Evolutionary conservation across 1,284 basidiomycete genomes (phyloP).

Genomic region (Chiua sp.): DNA sequence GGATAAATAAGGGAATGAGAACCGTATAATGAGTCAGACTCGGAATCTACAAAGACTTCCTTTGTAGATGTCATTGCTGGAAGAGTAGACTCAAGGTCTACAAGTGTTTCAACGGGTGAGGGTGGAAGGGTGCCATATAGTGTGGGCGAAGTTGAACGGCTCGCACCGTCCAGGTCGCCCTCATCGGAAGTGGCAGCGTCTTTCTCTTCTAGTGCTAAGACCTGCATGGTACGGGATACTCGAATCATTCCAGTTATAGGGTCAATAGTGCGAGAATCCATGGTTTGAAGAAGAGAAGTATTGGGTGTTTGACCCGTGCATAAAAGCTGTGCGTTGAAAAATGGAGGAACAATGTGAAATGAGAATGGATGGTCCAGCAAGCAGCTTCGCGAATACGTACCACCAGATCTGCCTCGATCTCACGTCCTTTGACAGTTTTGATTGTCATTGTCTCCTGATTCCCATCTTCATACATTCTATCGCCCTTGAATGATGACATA

Average conservation of each 20-base stretch:
- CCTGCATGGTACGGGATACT: slow-evolving; percentile 67
- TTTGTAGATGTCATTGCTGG: background rate
- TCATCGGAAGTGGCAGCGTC: background rate
- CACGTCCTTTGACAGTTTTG: slow-evolving; percentile 60
- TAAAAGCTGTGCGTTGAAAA: slow-evolving; percentile 52
- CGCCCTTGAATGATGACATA: slow-evolving; percentile 41
- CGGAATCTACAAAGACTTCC: slow-evolving; percentile 1
- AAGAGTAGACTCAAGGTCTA: slow-evolving; percentile 4
- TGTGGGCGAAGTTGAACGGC: slow-evolving; percentile 12
- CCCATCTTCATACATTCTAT: background rate
- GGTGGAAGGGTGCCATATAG: slow-evolving; percentile 8
- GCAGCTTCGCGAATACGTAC: slow-evolving; percentile 38
- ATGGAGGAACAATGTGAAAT: background rate
- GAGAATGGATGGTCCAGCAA: background rate
- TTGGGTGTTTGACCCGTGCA: slow-evolving; percentile 83
- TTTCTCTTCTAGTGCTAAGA: slow-evolving; percentile 34
- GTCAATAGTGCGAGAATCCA: slow-evolving; percentile 59
- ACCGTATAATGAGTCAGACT: slow-evolving; percentile 23
- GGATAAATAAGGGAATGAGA: slow-evolving; percentile 40
- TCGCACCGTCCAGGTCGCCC: background rate
- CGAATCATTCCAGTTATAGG: slow-evolving; percentile 52
- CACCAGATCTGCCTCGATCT: slow-evolving; percentile 67
- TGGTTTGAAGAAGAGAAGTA: slow-evolving; percentile 56
- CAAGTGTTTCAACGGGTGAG: slow-evolving; percentile 13
- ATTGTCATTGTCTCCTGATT: slow-evolving; percentile 41